These are phyloP conservation scores for Amaranthus hypochondriacus DNA, from an alignment of 148 eudicot genomes.

Conservation along the genomic window DNA sequence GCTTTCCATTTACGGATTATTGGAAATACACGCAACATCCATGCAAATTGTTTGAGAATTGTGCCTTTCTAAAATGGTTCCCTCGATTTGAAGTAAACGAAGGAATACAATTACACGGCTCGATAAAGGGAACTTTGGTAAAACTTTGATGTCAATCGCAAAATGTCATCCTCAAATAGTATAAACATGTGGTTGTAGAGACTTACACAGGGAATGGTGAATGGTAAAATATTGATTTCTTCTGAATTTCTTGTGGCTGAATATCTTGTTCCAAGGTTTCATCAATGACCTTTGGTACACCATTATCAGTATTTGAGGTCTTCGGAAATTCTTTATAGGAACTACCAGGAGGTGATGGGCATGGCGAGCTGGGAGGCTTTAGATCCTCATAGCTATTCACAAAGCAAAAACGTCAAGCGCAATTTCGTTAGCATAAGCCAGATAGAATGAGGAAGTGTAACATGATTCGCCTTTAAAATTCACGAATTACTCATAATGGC, in stretches of 20 bases:
- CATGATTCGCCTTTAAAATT: no score
- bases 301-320: slow-evolving; percentile 29
- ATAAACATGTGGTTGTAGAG: background rate
- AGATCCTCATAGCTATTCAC: slow-evolving; percentile 54
- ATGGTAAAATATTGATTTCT: slow-evolving; percentile 25
- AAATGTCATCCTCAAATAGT: background rate
- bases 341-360: slow-evolving; percentile 44
- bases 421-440: background rate
- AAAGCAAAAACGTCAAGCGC: background rate
- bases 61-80: no score
- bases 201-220: slow-evolving; percentile 60
- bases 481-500: no score
- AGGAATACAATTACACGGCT: background rate
- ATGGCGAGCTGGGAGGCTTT: slow-evolving; percentile 66
- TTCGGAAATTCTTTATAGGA: slow-evolving; percentile 21
- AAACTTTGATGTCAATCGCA: background rate
- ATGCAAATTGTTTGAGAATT: no score
- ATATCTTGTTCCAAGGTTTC: slow-evolving; percentile 16
- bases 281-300: slow-evolving; percentile 24
- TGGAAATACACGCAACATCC: no score
- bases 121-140: no score
- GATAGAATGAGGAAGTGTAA: background rate
- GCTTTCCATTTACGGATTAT: no score
- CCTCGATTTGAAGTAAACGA: background rate
- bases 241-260: slow-evolving; percentile 23